Evolutionary conservation across 345 rosid genomes (phyloP).

Genomic region (Pistacia integerrima): DNA sequence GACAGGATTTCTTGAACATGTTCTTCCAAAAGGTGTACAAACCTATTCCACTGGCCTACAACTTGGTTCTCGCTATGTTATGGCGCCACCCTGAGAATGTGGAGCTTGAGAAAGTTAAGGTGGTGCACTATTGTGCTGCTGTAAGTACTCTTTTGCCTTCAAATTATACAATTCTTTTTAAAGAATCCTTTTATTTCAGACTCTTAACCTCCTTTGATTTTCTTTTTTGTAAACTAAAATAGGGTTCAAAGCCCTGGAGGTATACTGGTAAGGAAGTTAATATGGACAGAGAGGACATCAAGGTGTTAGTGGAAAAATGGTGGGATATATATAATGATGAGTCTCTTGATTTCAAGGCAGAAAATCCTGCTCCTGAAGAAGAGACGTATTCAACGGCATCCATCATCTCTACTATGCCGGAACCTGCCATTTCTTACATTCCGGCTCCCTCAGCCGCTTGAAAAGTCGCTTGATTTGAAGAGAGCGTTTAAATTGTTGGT

Average conservation of each 20-base stretch:
- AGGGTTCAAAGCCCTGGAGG: slow-evolving; percentile 96
- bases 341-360: slow-evolving; percentile 48
- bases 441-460: slow-evolving; percentile 81
- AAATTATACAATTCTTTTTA: neutral
- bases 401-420: slow-evolving; percentile 54
- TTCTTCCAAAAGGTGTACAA: slow-evolving; percentile 70
- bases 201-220: neutral
- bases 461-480: neutral
- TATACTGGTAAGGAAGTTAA: slow-evolving; percentile 77
- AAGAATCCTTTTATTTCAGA: too few species aligned
- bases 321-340: slow-evolving; percentile 73
- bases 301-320: slow-evolving; percentile 74
- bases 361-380: slow-evolving; percentile 33
- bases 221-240: neutral
- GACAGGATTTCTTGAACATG: slow-evolving; percentile 78
- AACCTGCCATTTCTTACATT: slow-evolving; percentile 52
- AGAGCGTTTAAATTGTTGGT: slow-evolving; percentile 16
- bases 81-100: slow-evolving; percentile 95
- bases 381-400: slow-evolving; percentile 39
- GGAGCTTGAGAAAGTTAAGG: slow-evolving; percentile 63
- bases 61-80: slow-evolving; percentile 79
- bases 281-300: slow-evolving; percentile 87
- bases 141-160: slow-evolving; percentile 47
- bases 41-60: slow-evolving; percentile 67
- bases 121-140: slow-evolving; percentile 84